phyloP scores from a whole-genome alignment of 2,329 filamentous ascomycete species.

The Hypoxylon sp. region DNA sequence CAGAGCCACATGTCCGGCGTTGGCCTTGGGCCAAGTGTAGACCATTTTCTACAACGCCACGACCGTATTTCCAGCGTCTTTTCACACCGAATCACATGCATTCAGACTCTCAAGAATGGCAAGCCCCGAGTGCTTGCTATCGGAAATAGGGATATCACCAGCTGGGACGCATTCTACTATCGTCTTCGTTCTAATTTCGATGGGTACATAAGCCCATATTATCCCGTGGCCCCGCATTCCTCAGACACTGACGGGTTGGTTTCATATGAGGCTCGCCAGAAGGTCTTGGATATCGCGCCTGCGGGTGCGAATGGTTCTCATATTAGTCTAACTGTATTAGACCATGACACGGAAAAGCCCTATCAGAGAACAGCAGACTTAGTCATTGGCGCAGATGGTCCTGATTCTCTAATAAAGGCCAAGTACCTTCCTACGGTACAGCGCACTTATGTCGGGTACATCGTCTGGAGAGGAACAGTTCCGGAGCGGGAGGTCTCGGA shows the following conservation, averaged over 20 bases:
- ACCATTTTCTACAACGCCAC: constrained; percentile 14
- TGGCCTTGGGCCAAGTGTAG: constrained; percentile 19
- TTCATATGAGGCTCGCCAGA: neutral
- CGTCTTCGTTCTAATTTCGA: constrained; percentile 39
- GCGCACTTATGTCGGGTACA: constrained; percentile 34
- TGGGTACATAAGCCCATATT: constrained; percentile 24
- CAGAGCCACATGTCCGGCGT: constrained; percentile 39
- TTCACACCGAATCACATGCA: neutral
- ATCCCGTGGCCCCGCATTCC: constrained; percentile 3
- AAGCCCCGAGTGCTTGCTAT: constrained; percentile 8
- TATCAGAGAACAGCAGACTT: constrained; percentile 16
- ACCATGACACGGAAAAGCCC: neutral
- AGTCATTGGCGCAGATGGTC: constrained; percentile 37
- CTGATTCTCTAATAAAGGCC: constrained; percentile 26
- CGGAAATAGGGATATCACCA: constrained; percentile 22
- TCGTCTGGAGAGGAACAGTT: constrained; percentile 40
- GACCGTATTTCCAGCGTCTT: constrained; percentile 15
- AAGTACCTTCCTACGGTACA: constrained; percentile 27
- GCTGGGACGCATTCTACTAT: constrained; percentile 35
- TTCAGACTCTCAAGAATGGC: constrained; percentile 13
- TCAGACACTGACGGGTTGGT: constrained; percentile 12
- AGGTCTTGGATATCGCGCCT: neutral
- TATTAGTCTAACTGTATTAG: neutral
- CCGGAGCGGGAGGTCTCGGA: constrained; percentile 27
- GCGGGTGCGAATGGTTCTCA: neutral